Conservation (phyloP, 2,329 filamentous ascomycete species). For the Aureobasidium sp. region DNA sequence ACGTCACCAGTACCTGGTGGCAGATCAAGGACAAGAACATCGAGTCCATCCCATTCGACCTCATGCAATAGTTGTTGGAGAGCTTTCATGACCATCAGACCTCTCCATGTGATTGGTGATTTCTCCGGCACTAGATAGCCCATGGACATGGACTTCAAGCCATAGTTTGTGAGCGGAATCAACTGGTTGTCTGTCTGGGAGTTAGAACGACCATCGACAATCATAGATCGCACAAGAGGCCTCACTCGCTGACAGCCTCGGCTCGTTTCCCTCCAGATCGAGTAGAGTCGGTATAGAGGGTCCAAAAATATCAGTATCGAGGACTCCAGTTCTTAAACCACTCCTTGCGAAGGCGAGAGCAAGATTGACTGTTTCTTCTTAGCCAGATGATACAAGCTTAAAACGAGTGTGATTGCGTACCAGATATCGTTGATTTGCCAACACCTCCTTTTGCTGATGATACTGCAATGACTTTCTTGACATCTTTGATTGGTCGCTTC, state of each 20-base stretch:
- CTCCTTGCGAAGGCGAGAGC: conserved; percentile 86
- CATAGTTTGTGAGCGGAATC: conserved; percentile 91
- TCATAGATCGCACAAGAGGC: too few species aligned
- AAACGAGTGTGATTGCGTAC: conserved; percentile 44
- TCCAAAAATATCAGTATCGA: conserved; percentile 98
- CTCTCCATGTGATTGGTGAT: conserved; percentile 93
- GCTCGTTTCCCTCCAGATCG: conserved; percentile 63
- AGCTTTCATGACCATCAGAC: conserved; percentile 98
- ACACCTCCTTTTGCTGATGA: conserved; percentile 99
- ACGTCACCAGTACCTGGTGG: conserved; percentile 97
- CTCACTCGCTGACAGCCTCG: conserved; percentile 75
- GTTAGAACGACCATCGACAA: not conserved
- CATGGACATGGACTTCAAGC: conserved; percentile 99
- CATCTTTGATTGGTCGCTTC: conserved; percentile 82
- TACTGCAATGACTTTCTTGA: conserved; percentile 94
- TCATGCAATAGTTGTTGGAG: conserved; percentile 96
- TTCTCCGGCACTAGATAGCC: conserved; percentile 87
- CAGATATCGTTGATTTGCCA: conserved; percentile 93
- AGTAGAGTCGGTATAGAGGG: conserved; percentile 94
- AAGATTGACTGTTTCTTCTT: conserved; percentile 67
- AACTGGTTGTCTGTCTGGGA: conserved; percentile 75
- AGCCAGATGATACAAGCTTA: not conserved
- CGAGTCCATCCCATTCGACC: conserved; percentile 92
- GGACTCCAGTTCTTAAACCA: conserved; percentile 84
- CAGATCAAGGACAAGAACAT: conserved; percentile 89